These are phyloP conservation scores for Stachybotrys chartarum DNA, from an alignment of 2,329 filamentous ascomycete species.

Conservation along the genomic window DNA sequence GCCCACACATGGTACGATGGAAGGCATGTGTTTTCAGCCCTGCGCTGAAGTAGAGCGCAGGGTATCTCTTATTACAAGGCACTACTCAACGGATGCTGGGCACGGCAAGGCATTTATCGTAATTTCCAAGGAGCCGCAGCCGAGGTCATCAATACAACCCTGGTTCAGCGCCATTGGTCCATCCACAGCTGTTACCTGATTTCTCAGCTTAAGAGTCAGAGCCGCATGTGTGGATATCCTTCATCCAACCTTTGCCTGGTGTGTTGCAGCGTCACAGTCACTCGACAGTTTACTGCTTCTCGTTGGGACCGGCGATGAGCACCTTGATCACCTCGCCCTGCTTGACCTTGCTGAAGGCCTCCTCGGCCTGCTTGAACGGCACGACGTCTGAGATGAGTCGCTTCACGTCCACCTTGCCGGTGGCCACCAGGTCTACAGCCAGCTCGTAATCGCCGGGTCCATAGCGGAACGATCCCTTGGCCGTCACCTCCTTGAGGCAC, in stretches of 20 bases:
- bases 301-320: conserved; percentile 59
- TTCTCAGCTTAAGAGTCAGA: background rate
- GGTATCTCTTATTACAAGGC: background rate
- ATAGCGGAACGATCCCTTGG: conserved; percentile 86
- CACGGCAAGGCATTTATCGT: background rate
- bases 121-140: background rate
- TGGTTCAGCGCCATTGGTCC: background rate
- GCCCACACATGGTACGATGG: background rate
- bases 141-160: background rate
- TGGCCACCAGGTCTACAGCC: conserved; percentile 68
- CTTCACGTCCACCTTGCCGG: conserved; percentile 73
- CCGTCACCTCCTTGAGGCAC: conserved; percentile 81
- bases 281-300: conserved; percentile 29
- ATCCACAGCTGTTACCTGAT: background rate
- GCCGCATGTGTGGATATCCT: background rate
- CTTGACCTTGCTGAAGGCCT: conserved; percentile 82
- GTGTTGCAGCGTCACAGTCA: background rate
- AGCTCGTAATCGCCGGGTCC: conserved; percentile 80
- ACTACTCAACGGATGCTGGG: too few species aligned
- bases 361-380: conserved; percentile 72
- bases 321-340: conserved; percentile 71
- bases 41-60: background rate
- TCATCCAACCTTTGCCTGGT: background rate
- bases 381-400: conserved; percentile 72
- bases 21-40: background rate